Conservation (phyloP, 1,284 basidiomycete species). For the Athelia sp. region DNA sequence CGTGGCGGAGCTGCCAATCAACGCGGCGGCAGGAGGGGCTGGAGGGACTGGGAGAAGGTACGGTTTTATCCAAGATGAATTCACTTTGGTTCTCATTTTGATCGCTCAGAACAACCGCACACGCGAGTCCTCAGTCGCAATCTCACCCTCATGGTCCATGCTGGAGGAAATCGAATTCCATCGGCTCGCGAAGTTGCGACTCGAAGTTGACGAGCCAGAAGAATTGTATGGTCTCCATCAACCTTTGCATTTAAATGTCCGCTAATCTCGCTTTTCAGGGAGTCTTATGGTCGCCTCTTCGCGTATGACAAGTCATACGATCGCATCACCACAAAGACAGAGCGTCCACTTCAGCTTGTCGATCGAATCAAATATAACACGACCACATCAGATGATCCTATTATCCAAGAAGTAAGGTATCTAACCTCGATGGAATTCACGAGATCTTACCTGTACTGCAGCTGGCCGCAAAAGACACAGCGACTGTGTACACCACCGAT, state of each 20-base stretch:
- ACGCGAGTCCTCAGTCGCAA: conserved; percentile 92
- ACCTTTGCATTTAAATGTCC: conserved; percentile 4
- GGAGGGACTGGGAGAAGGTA: conserved; percentile 95
- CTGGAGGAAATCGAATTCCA: conserved; percentile 98
- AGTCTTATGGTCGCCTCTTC: conserved; percentile 86
- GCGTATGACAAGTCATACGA: conserved; percentile 96
- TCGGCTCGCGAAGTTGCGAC: conserved; percentile 85
- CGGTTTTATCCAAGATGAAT: conserved; percentile 10
- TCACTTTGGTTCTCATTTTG: neutral
- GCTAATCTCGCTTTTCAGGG: conserved; percentile 38
- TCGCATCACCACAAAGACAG: conserved; percentile 90
- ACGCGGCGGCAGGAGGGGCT: conserved; percentile 70
- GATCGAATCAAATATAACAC: conserved; percentile 98
- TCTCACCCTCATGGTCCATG: conserved; percentile 89
- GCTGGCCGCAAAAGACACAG: conserved; percentile 77
- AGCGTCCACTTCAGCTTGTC: conserved; percentile 85
- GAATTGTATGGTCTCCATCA: conserved; percentile 59
- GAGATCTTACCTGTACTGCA: conserved; percentile 23
- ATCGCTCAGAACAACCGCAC: conserved; percentile 71
- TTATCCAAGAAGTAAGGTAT: conserved; percentile 76
- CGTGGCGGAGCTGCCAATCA: conserved; percentile 40
- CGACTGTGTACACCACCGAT: conserved; percentile 92
- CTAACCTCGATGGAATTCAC: conserved; percentile 2
- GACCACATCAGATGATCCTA: conserved; percentile 95
- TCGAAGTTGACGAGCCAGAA: conserved; percentile 90